A percentile compares a stretch with the other conserved stretches of the same genome.
These are phyloP conservation scores for Verticillium nubilum DNA, from an alignment of 2,329 filamentous ascomycete genomes.

Conservation along the genomic window DNA sequence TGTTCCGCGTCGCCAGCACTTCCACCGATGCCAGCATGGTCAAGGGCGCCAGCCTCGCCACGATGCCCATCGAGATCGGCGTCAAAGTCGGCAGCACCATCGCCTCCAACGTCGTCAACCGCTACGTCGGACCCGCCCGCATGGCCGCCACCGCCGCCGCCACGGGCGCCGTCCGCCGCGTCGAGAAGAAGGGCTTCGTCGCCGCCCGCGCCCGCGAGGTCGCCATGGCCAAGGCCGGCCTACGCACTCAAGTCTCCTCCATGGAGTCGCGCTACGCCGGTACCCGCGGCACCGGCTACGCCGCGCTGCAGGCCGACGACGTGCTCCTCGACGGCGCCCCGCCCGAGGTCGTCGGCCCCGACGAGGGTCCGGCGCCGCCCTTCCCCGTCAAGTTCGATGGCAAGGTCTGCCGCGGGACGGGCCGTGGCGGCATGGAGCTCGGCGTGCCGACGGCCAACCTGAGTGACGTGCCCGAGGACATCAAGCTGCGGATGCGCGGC, in stretches of 20 bases:
- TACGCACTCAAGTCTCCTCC: slow-evolving; percentile 23
- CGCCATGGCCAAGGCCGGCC: slow-evolving; percentile 16
- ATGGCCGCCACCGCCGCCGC: slow-evolving; percentile 23
- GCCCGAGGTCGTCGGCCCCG: slow-evolving; percentile 35
- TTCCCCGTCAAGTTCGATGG: slow-evolving; percentile 50
- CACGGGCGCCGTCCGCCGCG: slow-evolving; percentile 8
- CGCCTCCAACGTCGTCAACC: slow-evolving; percentile 36
- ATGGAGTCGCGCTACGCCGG: slow-evolving; percentile 30
- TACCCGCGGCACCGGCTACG: slow-evolving; percentile 27
- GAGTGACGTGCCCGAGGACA: slow-evolving; percentile 41
- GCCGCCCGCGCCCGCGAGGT: slow-evolving; percentile 7
- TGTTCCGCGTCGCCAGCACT: slow-evolving; percentile 64
- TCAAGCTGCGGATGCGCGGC: slow-evolving; percentile 50
- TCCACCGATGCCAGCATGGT: slow-evolving; percentile 56
- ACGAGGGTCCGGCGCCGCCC: slow-evolving; percentile 45
- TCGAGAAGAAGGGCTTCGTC: slow-evolving; percentile 22
- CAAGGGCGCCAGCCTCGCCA: slow-evolving; percentile 58
- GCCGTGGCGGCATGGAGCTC: slow-evolving; percentile 29
- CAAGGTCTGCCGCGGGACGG: slow-evolving; percentile 38
- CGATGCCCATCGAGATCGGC: slow-evolving; percentile 61
- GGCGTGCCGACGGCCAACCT: slow-evolving; percentile 52
- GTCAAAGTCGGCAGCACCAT: slow-evolving; percentile 50
- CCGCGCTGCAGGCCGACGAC: slow-evolving; percentile 24
- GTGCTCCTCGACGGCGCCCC: slow-evolving; percentile 24
- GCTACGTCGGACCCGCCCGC: slow-evolving; percentile 26